Evolutionary conservation across 2,329 filamentous ascomycete genomes (phyloP), one percentile per base, ranked within the genome.

Genomic region (Diaporthe eres): DNA sequence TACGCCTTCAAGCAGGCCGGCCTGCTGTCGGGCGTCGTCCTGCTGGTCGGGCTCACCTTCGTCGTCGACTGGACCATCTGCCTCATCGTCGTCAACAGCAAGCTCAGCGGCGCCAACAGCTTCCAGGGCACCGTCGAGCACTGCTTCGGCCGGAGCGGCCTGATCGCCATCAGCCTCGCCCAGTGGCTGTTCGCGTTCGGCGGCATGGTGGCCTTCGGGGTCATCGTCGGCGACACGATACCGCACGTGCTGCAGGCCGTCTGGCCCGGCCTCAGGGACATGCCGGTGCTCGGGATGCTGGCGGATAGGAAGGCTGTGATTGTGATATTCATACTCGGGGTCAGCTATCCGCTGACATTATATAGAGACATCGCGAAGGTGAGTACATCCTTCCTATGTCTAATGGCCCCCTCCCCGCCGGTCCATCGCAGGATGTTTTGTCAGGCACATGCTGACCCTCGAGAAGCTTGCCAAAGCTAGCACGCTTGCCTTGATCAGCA

Each of bases 111-210:
- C 60, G 94, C 95, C 74, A 94, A 95, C 84, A 97, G 94, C 74
- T 99, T 98, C 83, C 97, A 99, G 86, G 94, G 95, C 53, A 99
- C 97, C 0, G 95, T 99, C 82, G 93, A 98, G 85, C 92, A 96
- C 85, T 99, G 97, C 86, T 99, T 98, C 85, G 97, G 97, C 8
- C 93, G 92, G 81, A 89, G 93, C 25, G 97, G 97, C 0, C 88
- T 99, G 74, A 91, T 99, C 78, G 96, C 97, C 76, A 98, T 99
- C 79, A 90, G 87, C 77, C 79, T 98, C 77, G 97, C 97, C 68
- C 97, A 99, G 87, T 99, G 96, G 96, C 93, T 95, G 39, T 99
- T 99, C 88, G 97, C 97, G 3, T 99, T 98, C 87, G 97, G 97
- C 74, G 97, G 97, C 78, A 99, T 99, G 97, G 92, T 99, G 74